These are phyloP conservation scores for Ogataea chonburiensis DNA, from an alignment of 805 yeast genomes.

Conservation along the genomic window DNA sequence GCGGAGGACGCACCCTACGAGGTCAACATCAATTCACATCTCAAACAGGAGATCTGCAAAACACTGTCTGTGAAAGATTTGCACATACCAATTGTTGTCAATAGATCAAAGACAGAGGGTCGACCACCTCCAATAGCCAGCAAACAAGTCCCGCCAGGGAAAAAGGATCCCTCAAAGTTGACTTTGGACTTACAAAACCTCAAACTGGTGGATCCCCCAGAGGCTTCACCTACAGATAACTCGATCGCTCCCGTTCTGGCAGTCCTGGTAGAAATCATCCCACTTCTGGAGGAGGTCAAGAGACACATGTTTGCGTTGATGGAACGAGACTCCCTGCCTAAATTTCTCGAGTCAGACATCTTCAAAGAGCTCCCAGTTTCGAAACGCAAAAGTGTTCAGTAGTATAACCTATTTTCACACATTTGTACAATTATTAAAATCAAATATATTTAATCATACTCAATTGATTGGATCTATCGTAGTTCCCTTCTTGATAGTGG, in stretches of 20 bases:
- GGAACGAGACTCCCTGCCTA: conserved; percentile 73
- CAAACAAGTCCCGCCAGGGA: not conserved
- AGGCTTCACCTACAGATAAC: conserved; percentile 35
- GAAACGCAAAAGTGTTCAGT: conserved; percentile 4
- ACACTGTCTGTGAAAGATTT: conserved; percentile 17
- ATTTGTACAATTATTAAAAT: conserved; percentile 3
- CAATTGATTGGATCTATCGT: conserved; percentile 74
- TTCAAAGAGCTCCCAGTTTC: conserved; percentile 33
- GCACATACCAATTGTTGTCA: conserved; percentile 2
- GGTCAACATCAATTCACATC: conserved; percentile 56
- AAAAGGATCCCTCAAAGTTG: conserved; percentile 6
- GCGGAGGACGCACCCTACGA: conserved; percentile 66
- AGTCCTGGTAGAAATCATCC: conserved; percentile 38
- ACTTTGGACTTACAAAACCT: conserved; percentile 12
- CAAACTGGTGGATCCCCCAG: conserved; percentile 5
- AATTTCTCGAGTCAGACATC: conserved; percentile 50
- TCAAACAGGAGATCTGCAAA: conserved; percentile 20
- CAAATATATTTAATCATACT: conserved; percentile 6
- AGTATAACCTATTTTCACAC: conserved; percentile 3
- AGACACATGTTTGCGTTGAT: conserved; percentile 53
- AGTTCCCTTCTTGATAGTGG: conserved; percentile 92
- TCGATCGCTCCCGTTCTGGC: conserved; percentile 35
- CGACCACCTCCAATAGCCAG: not conserved
- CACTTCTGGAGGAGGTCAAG: conserved; percentile 50
- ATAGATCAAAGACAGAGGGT: not conserved